phyloP scores from a whole-genome alignment of 2,329 filamentous ascomycete genomes.

The Leptodontidium sp. region DNA sequence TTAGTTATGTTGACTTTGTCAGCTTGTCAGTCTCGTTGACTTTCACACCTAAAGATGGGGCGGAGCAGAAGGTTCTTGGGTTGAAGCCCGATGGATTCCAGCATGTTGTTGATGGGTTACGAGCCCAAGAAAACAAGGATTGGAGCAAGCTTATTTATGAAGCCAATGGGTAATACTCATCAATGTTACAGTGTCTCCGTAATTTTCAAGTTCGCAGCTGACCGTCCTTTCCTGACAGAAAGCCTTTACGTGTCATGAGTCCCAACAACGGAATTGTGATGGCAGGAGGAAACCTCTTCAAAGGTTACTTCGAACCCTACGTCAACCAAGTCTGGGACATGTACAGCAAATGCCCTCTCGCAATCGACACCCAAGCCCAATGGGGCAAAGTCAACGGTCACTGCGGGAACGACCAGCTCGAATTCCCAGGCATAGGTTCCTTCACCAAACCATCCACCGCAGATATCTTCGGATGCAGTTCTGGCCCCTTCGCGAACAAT shows the following conservation, averaged over 20 bases:
- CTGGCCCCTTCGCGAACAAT: constrained; percentile 61
- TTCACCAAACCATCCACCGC: constrained; percentile 65
- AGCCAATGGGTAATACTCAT: constrained; percentile 64
- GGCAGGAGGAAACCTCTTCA: constrained; percentile 55
- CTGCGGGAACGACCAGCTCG: constrained; percentile 48
- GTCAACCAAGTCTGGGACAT: constrained; percentile 54
- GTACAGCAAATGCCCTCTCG: constrained; percentile 53
- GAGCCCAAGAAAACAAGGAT: constrained; percentile 55
- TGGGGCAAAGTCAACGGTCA: constrained; percentile 61
- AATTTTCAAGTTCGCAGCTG: constrained; percentile 46
- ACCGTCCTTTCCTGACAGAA: constrained; percentile 50
- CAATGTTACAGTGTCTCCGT: constrained; percentile 69
- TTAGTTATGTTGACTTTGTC: constrained; percentile 81
- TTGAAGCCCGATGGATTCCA: constrained; percentile 63
- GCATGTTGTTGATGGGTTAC: constrained; percentile 61
- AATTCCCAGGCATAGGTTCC: constrained; percentile 53
- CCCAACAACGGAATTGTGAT: constrained; percentile 50
- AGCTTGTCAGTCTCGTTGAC: constrained; percentile 67
- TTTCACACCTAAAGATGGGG: constrained; percentile 53
- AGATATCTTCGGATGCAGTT: constrained; percentile 74
- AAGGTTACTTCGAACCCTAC: constrained; percentile 56
- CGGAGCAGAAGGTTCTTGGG: constrained; percentile 61
- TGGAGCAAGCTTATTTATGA: constrained; percentile 65
- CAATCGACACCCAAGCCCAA: constrained; percentile 69
- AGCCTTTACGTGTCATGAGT: constrained; percentile 52